Percentiles rank a stretch among this genome's conserved stretches.
phyloP scores from a whole-genome alignment of 1,284 basidiomycete species.

The Sanghuangporus weigelae region DNA sequence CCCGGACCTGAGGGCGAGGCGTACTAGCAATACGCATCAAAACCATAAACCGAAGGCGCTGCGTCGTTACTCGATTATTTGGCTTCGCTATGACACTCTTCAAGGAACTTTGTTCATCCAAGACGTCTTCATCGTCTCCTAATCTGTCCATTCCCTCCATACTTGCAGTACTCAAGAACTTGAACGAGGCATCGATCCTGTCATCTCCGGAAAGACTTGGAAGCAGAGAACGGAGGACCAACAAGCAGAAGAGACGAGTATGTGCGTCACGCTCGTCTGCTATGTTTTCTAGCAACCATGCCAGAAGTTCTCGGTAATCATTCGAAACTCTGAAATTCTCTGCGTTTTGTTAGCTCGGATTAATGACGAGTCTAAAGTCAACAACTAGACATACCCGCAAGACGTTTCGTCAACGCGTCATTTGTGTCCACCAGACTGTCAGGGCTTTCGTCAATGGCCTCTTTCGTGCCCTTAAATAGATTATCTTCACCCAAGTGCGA shows the following conservation, averaged over 20 bases:
- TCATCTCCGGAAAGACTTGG: constrained; percentile 47
- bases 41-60: constrained; percentile 52
- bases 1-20: constrained; percentile 36
- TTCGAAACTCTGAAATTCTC: constrained; percentile 57
- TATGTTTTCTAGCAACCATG: constrained; percentile 44
- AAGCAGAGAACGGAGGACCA: constrained; percentile 55
- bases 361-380: neutral
- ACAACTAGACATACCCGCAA: constrained; percentile 47
- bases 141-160: constrained; percentile 41
- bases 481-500: constrained; percentile 29
- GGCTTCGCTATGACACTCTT: constrained; percentile 53
- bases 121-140: constrained; percentile 32
- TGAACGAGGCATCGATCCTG: constrained; percentile 49
- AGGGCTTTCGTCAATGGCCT: constrained; percentile 27
- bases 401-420: constrained; percentile 43
- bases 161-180: constrained; percentile 42
- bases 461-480: constrained; percentile 17
- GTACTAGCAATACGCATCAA: constrained; percentile 44
- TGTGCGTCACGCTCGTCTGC: constrained; percentile 41
- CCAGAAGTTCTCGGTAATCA: constrained; percentile 34
- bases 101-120: constrained; percentile 32
- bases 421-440: constrained; percentile 51
- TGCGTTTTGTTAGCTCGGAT: constrained; percentile 24
- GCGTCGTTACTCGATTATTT: constrained; percentile 46
- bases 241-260: constrained; percentile 49